A percentile compares a stretch with the other conserved stretches of the same genome.
Evolutionary conservation across 2,329 filamentous ascomycete genomes (phyloP).

Genomic region (Acrocalymma vagum): DNA sequence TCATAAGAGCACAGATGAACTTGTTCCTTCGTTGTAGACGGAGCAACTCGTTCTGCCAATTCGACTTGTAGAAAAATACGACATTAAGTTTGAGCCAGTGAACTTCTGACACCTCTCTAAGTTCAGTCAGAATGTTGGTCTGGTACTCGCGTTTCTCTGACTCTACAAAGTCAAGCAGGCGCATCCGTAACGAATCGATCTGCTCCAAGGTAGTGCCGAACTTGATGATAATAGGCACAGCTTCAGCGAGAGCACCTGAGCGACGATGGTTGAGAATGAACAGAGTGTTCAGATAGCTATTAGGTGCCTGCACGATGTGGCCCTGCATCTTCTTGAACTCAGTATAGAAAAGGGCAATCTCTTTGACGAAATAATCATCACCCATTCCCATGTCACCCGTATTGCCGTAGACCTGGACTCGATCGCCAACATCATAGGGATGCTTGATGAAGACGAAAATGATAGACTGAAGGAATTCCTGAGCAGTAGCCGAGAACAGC

Average conservation of each 20-base stretch:
- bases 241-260: constrained; percentile 87
- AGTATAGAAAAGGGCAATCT: constrained; percentile 91
- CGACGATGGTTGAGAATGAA: constrained; percentile 96
- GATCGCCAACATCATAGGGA: constrained; percentile 94
- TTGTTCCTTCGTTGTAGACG: constrained; percentile 92
- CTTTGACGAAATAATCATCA: constrained; percentile 96
- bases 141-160: constrained; percentile 91
- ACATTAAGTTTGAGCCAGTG: constrained; percentile 89
- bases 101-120: constrained; percentile 80
- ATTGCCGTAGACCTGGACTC: constrained; percentile 90
- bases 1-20: constrained; percentile 91
- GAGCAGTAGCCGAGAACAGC: constrained; percentile 90
- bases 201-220: constrained; percentile 86
- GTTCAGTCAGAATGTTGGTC: constrained; percentile 83
- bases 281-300: constrained; percentile 89
- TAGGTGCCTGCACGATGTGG: constrained; percentile 93
- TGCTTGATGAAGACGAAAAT: constrained; percentile 98
- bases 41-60: constrained; percentile 93
- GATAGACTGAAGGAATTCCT: constrained; percentile 92
- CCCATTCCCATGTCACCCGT: constrained; percentile 80
- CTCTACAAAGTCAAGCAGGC: constrained; percentile 83
- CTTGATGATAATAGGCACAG: constrained; percentile 82
- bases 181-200: constrained; percentile 81
- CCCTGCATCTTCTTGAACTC: constrained; percentile 99
- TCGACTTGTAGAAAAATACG: constrained; percentile 97